phyloP scores from a whole-genome alignment of 371 early-diverging fungal genomes.

The Mortierella sp. region DNA sequence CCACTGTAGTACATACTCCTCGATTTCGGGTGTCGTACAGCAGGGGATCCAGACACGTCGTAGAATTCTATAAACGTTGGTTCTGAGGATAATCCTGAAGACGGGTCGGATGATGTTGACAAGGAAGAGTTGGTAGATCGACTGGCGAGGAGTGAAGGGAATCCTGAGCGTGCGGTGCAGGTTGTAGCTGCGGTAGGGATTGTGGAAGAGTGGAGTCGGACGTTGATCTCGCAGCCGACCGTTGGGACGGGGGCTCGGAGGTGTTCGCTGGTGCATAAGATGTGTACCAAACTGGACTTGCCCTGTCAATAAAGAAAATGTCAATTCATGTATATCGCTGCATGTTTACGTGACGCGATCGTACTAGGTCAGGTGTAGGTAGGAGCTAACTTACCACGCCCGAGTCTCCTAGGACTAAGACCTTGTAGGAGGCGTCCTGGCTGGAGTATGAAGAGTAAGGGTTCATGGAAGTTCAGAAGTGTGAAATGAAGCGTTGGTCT shows the following conservation, averaged over 20 bases:
- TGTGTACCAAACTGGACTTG: conserved; percentile 64
- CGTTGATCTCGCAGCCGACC: conserved; percentile 63
- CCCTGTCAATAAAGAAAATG: conserved; percentile 40
- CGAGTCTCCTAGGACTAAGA: conserved; percentile 55
- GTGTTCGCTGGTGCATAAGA: conserved; percentile 62
- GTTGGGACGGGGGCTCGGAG: conserved; percentile 52
- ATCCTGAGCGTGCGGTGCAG: background rate
- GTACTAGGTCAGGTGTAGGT: background rate
- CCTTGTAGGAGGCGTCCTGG: conserved; percentile 28
- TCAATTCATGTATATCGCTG: background rate
- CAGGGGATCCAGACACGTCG: conserved; percentile 62
- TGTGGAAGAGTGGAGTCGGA: conserved; percentile 51
- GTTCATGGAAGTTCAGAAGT: background rate
- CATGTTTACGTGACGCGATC: background rate
- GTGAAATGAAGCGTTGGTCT: background rate
- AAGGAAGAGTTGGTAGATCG: background rate
- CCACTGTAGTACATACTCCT: conserved; percentile 62
- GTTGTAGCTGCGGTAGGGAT: conserved; percentile 26
- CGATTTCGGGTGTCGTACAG: conserved; percentile 56
- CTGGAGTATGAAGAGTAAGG: background rate
- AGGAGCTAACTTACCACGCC: conserved; percentile 37
- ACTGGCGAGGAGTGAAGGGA: conserved; percentile 17
- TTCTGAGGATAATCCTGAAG: conserved; percentile 33
- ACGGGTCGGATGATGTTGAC: conserved; percentile 1
- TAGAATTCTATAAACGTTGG: conserved; percentile 64